These are phyloP conservation scores for Neopestalotiopsis rosae DNA, from an alignment of 2,329 filamentous ascomycete genomes.

Conservation along the genomic window DNA sequence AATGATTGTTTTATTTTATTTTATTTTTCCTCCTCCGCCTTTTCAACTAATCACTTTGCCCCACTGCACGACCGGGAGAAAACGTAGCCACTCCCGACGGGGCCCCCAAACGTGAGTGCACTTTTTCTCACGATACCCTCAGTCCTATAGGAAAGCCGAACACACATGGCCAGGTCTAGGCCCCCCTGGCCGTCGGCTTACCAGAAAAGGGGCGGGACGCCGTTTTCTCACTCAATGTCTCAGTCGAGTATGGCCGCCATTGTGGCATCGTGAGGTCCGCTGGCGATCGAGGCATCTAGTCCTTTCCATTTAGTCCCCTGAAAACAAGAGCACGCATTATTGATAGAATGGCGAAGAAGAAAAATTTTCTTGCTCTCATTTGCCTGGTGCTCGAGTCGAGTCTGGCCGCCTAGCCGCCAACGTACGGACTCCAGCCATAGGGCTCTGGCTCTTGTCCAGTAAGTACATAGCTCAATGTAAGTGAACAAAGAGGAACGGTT, in stretches of 20 bases:
- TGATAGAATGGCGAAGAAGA: background rate
- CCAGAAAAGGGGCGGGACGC: conserved; percentile 15
- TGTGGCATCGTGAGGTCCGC: conserved; percentile 17
- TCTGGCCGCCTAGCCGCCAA: too few relatives aligned
- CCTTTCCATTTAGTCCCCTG: background rate
- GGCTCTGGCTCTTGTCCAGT: background rate
- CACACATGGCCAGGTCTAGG: conserved; percentile 17
- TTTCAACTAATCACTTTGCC: background rate
- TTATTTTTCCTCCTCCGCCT: background rate
- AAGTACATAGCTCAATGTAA: background rate
- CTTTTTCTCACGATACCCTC: conserved; percentile 9
- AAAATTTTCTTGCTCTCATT: background rate
- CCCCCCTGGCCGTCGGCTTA: conserved; percentile 15
- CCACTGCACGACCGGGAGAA: background rate
- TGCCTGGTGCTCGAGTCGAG: background rate
- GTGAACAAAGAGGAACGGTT: too few relatives aligned
- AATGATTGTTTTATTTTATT: background rate
- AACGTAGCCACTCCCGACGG: background rate
- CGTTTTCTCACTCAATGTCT: conserved; percentile 9
- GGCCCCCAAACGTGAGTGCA: background rate
- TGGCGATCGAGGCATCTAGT: conserved; percentile 5
- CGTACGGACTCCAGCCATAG: too few relatives aligned
- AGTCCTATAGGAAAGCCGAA: conserved; percentile 8
- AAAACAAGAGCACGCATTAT: background rate
- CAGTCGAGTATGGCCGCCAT: conserved; percentile 15